Evolutionary conservation across 176 grass and related monocot species (phyloP).

Genomic region (Lolium multiflorum): DNA sequence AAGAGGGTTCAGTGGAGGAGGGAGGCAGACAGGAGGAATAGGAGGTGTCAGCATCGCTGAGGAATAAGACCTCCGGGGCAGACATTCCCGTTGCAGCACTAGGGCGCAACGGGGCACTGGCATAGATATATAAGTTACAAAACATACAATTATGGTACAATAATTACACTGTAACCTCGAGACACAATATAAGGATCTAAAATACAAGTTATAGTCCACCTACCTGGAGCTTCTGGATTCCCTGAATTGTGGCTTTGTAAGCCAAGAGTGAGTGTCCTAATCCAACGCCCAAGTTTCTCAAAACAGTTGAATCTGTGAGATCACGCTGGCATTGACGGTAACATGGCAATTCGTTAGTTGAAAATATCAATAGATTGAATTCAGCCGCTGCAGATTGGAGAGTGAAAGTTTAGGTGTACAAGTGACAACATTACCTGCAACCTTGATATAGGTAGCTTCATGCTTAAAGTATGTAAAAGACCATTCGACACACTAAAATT

Average conservation of each 20-base stretch:
- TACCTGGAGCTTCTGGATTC: constrained; percentile 95
- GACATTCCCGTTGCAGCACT: too few species aligned
- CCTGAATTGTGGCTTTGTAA: constrained; percentile 84
- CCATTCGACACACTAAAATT: constrained; percentile 75
- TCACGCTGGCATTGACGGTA: constrained; percentile 67
- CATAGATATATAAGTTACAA: background rate
- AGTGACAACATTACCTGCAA: constrained; percentile 66
- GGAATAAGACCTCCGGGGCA: too few species aligned
- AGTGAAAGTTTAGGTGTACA: background rate
- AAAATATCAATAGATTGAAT: background rate
- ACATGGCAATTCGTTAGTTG: constrained; percentile 35
- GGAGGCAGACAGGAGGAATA: background rate
- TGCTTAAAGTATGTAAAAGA: constrained; percentile 72
- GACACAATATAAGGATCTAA: constrained; percentile 18
- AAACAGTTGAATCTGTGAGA: constrained; percentile 94
- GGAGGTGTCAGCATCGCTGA: too few species aligned
- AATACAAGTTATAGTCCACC: constrained; percentile 11
- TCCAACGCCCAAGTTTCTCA: constrained; percentile 93
- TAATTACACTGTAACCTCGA: constrained; percentile 21
- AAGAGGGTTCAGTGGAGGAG: background rate
- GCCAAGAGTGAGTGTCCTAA: constrained; percentile 91
- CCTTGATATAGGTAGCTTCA: constrained; percentile 93
- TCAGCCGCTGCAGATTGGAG: too few species aligned
- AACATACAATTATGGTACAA: background rate
- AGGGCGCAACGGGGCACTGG: background rate